Evolutionary conservation across 352 stramenopile species (phyloP).

Genomic region (Thalassiosira mediterranea): DNA sequence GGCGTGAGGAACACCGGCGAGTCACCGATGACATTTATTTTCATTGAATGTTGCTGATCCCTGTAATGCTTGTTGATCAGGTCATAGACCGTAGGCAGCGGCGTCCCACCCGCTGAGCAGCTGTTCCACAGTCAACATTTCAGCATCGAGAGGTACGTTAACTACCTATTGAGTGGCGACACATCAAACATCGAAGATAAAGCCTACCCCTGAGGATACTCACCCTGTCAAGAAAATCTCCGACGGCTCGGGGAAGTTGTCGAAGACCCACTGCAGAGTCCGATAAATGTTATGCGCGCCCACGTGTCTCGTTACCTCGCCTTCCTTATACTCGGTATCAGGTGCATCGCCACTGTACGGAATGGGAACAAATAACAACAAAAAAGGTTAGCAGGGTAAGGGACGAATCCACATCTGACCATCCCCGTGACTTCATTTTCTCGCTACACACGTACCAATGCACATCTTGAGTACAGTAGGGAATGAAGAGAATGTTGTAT

Average conservation of each 20-base stretch:
- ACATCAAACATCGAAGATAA: neutral
- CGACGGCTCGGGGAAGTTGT: conserved; percentile 33
- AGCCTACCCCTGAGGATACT: conserved; percentile 7
- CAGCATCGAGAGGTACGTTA: conserved; percentile 12
- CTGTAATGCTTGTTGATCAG: conserved; percentile 53
- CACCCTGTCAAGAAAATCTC: conserved; percentile 49
- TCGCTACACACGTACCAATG: too few species aligned
- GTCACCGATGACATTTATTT: conserved; percentile 27
- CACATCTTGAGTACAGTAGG: conserved; percentile 42
- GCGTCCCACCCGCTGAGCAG: conserved; percentile 48
- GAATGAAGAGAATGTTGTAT: conserved; percentile 63
- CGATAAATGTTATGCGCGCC: conserved; percentile 39
- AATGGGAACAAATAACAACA: conserved; percentile 44
- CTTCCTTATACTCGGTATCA: conserved; percentile 27
- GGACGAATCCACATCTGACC: too few species aligned
- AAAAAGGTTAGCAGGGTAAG: neutral
- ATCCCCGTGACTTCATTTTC: too few species aligned
- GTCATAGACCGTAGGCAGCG: conserved; percentile 36
- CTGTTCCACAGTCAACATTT: too few species aligned
- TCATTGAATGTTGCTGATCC: neutral
- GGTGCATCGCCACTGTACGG: conserved; percentile 45
- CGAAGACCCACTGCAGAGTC: conserved; percentile 38
- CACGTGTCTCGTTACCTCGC: conserved; percentile 8
- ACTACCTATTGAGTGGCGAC: neutral
- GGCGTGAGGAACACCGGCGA: conserved; percentile 54